Percentiles rank a stretch among this genome's conserved stretches.
Evolutionary conservation across 1,139 yeast species (phyloP).

Genomic region (Pichia sp.): DNA sequence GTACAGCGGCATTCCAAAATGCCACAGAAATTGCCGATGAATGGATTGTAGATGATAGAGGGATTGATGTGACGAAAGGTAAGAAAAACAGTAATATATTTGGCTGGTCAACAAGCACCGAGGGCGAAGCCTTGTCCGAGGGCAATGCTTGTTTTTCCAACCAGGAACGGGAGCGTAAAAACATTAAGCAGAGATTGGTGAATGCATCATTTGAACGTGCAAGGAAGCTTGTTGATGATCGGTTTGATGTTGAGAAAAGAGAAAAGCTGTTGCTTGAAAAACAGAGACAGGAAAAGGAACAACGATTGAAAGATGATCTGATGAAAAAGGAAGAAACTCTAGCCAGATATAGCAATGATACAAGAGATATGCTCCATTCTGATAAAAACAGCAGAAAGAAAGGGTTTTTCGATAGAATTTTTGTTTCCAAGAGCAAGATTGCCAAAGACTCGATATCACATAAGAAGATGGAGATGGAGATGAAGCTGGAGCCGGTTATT

Average conservation of each 20-base stretch:
- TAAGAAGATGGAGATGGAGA: not conserved
- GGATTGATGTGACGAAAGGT: constrained; percentile 1
- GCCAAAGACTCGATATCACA: constrained; percentile 15
- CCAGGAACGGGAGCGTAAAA: constrained; percentile 1
- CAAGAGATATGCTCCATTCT: not conserved
- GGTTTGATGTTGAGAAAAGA: constrained; percentile 6
- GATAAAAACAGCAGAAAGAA: constrained; percentile 2
- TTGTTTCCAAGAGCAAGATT: constrained; percentile 15
- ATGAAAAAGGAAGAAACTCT: constrained; percentile 8
- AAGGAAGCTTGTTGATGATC: constrained; percentile 8
- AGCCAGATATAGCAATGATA: constrained; percentile 7
- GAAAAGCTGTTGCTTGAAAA: constrained; percentile 3
- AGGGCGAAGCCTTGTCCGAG: not conserved
- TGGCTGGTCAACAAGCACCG: not conserved
- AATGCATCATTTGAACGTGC: constrained; percentile 8
- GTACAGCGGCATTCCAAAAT: constrained; percentile 8
- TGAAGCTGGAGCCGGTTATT: not conserved
- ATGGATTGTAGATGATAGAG: constrained; percentile 21
- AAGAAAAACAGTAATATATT: not conserved
- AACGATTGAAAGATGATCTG: constrained; percentile 6
- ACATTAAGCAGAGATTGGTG: constrained; percentile 6
- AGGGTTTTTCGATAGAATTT: constrained; percentile 10
- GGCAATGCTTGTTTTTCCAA: not conserved
- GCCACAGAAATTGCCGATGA: constrained; percentile 10
- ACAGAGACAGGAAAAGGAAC: constrained; percentile 12